Evolutionary conservation across 345 rosid species (phyloP), one percentile per base, ranked within the genome.

Genomic region (Brassica rapa): DNA sequence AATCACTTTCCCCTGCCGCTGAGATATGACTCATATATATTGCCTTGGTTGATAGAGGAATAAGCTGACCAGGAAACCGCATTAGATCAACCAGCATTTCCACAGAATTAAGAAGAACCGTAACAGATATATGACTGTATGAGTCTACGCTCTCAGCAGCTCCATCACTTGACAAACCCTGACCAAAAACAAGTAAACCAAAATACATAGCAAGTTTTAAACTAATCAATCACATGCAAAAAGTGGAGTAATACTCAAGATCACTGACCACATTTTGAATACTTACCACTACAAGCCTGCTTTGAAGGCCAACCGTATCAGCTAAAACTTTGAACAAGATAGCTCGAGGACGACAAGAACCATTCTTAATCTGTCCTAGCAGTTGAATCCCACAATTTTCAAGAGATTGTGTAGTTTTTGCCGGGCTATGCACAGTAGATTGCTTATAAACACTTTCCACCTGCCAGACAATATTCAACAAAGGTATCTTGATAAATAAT

Each of bases 1-100:
- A 94, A 83, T 94, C 98, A 84, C 97, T 94, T 88, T 94, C 98
- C 87, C 92, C 98, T 72, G 95, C 93, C n/a, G 93, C 89, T 74
- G 97, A 88, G 51, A 89, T 83, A 84, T 94, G 98, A 82, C 93
- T 87, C 97, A 91, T 89, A 80, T 86, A 85, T 49, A 92, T 91
- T 33, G 97, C 98, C 73, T 85, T 92, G 39, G 97, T 89, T 62
- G 97, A 87, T 57, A 84, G 72, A 3, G 97, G 98, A 73, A 93
- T 96, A 71, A 96, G 83, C 85, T 90, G 91, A 74, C 99, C 99
- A 1, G 99, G 99, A 88, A 87, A 89, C 57, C 96, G 90, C 97
- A 95, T 89, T n/a, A 95, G 96, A 84, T 95, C 98, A 55, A 95
- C 96, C 86, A 95, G 87, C 76, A 88, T 82, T 79, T 93, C 99